These are phyloP conservation scores for Cordyceps tenuipes DNA, from an alignment of 2,329 filamentous ascomycete species.

Conservation along the genomic window DNA sequence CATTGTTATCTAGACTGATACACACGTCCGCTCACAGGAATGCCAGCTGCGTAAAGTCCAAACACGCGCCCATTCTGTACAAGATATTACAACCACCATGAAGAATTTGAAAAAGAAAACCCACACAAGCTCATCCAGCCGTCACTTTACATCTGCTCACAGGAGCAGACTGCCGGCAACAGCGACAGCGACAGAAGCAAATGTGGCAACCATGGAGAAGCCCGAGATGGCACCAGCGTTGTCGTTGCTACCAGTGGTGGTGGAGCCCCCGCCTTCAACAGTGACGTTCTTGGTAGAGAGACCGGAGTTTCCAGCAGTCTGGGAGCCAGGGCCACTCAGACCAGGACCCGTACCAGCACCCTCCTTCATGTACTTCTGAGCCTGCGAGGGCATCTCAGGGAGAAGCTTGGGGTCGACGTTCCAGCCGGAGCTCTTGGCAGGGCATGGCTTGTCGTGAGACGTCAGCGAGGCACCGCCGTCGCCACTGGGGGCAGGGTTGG, in stretches of 20 bases:
- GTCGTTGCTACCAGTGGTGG: slow-evolving; percentile 14
- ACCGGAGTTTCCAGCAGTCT: slow-evolving; percentile 39
- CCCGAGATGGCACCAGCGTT: slow-evolving; percentile 22
- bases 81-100: slow-evolving; percentile 4
- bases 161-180: slow-evolving; percentile 14
- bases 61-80: not conserved
- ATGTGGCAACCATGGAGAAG: slow-evolving; percentile 18
- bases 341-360: slow-evolving; percentile 48
- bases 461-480: slow-evolving; percentile 40
- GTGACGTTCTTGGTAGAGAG: slow-evolving; percentile 37
- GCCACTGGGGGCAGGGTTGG: slow-evolving; percentile 43
- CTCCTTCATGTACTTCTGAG: slow-evolving; percentile 43
- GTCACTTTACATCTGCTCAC: not conserved
- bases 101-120: not conserved
- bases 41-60: not conserved
- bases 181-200: slow-evolving; percentile 27
- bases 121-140: not conserved
- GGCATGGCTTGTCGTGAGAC: slow-evolving; percentile 40
- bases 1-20: slow-evolving; percentile 11
- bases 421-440: slow-evolving; percentile 40
- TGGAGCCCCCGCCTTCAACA: slow-evolving; percentile 24
- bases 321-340: slow-evolving; percentile 44
- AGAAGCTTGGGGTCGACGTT: slow-evolving; percentile 41
- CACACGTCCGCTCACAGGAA: slow-evolving; percentile 2
- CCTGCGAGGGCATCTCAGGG: slow-evolving; percentile 43